Base-by-base conservation (phyloP, 768 basidiomycete genomes). In the Termitomyces sp. region DNA sequence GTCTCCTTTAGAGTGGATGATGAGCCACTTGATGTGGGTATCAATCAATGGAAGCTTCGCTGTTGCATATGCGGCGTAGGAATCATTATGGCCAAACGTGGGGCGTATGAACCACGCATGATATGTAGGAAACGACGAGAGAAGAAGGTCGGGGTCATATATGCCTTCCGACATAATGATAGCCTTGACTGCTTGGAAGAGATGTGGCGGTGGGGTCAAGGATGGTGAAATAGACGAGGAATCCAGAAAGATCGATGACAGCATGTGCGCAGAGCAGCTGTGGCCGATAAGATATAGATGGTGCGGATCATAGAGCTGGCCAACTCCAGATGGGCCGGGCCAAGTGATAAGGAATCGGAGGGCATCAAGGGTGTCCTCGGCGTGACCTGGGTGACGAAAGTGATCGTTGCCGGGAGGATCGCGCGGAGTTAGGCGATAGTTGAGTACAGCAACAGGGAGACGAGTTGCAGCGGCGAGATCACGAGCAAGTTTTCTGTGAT, bases 201-300 rank as follows among this genome's bases (percentile, higher is more conserved):
- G 72, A 37, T 54, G 52, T 13, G 65, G 64, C 45, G 74, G 69
- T 0, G 87, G 88, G 16, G 69, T 68, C 22, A 88, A 75, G 26
- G 60, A 62, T 5, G 79, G 78, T 2, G 74, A 70, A 52, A 74
- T 66, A 0, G 66, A 52, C 4, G 76, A 72, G 0, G 81, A 77
- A 65, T 82, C 75, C 57, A 92, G 76, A 67, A 92, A 79, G 31
- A 93, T 81, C 57, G 85, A 81, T 42, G 81, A 70, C 12, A 92
- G 72, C 78, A 93, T 92, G 69, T 94, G 92, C 1, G 91, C 88
- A 59, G 86, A 78, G 72, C 88, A 90, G 70, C 89, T 91, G 70
- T 93, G 92, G 13, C 90, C 90, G 26, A 90, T 74, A 44, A 91
- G 74, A 70, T 81, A 79, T 45, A 92, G 66, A 24, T 55, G 68